Base-by-base conservation (phyloP, 495 filamentous ascomycete genomes). In the Neurospora pannonica region DNA sequence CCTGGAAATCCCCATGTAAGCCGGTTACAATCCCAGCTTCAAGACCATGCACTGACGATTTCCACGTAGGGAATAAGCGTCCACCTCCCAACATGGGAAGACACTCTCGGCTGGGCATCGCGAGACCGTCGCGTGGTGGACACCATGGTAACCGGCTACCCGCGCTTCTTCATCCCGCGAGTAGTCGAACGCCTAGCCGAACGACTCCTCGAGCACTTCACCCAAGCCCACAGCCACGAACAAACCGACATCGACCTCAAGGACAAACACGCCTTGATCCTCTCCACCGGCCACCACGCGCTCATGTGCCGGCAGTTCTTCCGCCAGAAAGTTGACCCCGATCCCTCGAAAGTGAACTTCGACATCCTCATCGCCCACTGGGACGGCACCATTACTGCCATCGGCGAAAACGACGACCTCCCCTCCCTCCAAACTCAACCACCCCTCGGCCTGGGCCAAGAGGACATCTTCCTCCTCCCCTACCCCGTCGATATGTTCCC, bases 51-150 rank as follows among this genome's bases (percentile, higher is more conserved):
- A n/a, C 54, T 62, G 28, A 62, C 54, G 0, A 17, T 34, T 17
- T 34, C 5, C 4, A 31, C 54, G 6, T 38, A 81, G 79, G 79
- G 75, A 21, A 39, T 81, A 40, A 77, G 78, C 42, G 79, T 81
- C n/a, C 74, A 76, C 17, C 75, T 81, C 40, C 79, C 79, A 3
- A 78, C 71, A 34, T 81, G 79, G 79, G 54, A 54, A 13, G 78
- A 81, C 60, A 78, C 75, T 0, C 46, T 78, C n/a, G 79, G 79
- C 4, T 81, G 79, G 79, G 78, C 75, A 4, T 40, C 36, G 2
- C 75, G 74, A 15, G 75, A 81, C 1, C 74, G 70, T 7, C 72
- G 75, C 10, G 74, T 81, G 4, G n/a, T 81, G 9, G 54, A 73
- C 0, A 76, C 73, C 19, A 77, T 81, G 76, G 73, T 21, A 28